A percentile compares a stretch with the other conserved stretches of the same genome.
Conservation (phyloP, 768 basidiomycete species). For the Pholiota conissans region DNA sequence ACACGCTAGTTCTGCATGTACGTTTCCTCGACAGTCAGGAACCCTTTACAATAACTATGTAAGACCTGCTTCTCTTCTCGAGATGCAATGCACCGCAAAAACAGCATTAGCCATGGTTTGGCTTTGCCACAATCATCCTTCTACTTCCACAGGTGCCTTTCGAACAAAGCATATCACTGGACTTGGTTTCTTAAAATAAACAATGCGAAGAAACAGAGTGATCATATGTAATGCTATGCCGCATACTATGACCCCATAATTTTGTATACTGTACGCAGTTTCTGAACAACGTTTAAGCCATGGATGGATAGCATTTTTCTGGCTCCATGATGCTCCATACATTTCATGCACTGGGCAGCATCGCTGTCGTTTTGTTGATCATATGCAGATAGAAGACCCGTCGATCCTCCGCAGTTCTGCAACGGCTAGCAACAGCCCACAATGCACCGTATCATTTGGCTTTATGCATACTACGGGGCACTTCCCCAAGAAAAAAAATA, state of each 20-base stretch:
- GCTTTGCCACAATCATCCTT: not conserved
- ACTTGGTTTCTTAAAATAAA: not conserved
- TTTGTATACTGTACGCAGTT: not conserved
- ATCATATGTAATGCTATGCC: not conserved
- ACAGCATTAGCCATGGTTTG: not conserved
- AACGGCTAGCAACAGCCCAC: too few species aligned
- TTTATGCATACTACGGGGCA: too few species aligned
- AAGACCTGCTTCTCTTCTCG: not conserved
- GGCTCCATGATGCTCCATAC: constrained; percentile 9
- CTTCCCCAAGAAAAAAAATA: too few species aligned
- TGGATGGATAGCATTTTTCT: not conserved
- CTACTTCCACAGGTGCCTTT: not conserved
- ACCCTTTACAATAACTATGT: too few species aligned
- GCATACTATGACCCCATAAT: not conserved
- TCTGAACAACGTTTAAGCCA: not conserved
- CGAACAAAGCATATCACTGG: not conserved
- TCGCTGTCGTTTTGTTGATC: not conserved
- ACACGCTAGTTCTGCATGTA: constrained; percentile 10
- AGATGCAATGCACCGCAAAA: not conserved
- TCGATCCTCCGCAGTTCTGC: not conserved
- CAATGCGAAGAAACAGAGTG: not conserved
- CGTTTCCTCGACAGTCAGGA: too few species aligned
- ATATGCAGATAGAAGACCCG: too few species aligned
- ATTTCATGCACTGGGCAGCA: not conserved
- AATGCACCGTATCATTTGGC: too few species aligned